These are phyloP conservation scores for Trichoderma pleuroti DNA, from an alignment of 2,329 filamentous ascomycete species.

Conservation along the genomic window DNA sequence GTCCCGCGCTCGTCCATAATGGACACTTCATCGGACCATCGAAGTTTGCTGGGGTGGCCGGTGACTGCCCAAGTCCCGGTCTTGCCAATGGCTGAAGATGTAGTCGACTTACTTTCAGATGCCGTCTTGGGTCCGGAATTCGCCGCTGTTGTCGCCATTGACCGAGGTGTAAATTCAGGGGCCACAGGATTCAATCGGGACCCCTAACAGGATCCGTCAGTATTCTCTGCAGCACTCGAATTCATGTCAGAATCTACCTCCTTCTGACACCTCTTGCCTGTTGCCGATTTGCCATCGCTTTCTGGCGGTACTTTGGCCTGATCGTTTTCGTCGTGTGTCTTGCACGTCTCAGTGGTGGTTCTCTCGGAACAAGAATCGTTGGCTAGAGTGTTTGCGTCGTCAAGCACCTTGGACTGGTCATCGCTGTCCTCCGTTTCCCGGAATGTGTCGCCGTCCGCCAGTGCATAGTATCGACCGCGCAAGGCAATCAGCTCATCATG, in stretches of 20 bases:
- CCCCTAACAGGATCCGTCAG: slow-evolving; percentile 38
- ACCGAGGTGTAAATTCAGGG: slow-evolving; percentile 51
- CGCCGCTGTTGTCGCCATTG: neutral
- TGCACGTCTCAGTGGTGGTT: slow-evolving; percentile 4
- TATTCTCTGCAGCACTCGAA: slow-evolving; percentile 22
- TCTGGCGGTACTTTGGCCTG: slow-evolving; percentile 23
- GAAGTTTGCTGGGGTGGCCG: slow-evolving; percentile 18
- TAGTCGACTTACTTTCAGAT: neutral
- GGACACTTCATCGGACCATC: slow-evolving; percentile 33
- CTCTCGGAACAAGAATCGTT: slow-evolving; percentile 19
- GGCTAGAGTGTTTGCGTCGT: slow-evolving; percentile 18
- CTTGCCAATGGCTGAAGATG: neutral
- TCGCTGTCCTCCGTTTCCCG: slow-evolving; percentile 45
- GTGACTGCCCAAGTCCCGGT: neutral
- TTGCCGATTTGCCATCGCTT: slow-evolving; percentile 32
- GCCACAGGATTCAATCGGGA: slow-evolving; percentile 55
- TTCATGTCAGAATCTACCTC: slow-evolving; percentile 49
- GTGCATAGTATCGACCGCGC: slow-evolving; percentile 59
- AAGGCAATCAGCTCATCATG: slow-evolving; percentile 56
- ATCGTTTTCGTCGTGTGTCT: slow-evolving; percentile 15
- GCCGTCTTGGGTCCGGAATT: neutral
- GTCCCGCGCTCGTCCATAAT: neutral
- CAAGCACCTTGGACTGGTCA: slow-evolving; percentile 22
- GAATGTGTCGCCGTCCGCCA: slow-evolving; percentile 61
- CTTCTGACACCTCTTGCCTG: slow-evolving; percentile 38